phyloP scores from a whole-genome alignment of 169 alveolate genomes.

The Babesia ovata region DNA sequence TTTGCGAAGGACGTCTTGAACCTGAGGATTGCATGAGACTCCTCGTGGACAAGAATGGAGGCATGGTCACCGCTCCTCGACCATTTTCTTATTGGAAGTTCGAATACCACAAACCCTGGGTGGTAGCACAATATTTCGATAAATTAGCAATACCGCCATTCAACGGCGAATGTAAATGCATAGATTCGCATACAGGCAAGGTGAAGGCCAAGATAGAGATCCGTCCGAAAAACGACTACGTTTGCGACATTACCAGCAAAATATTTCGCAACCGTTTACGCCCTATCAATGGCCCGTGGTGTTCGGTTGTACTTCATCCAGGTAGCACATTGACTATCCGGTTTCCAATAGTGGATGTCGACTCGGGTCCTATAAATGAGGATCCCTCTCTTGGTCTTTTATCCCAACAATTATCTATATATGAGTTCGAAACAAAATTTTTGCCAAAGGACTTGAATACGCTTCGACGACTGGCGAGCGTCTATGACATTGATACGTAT shows the following conservation, averaged over 20 bases:
- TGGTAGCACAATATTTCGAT: background rate
- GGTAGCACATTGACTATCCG: slow-evolving; percentile 12
- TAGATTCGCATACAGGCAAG: background rate
- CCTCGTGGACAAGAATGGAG: background rate
- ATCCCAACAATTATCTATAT: no score
- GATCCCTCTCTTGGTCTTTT: no score
- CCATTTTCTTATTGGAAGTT: background rate
- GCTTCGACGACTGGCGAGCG: no score
- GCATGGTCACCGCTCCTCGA: background rate
- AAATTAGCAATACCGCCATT: background rate
- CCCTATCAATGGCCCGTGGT: background rate
- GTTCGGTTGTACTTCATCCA: background rate
- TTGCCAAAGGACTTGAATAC: no score
- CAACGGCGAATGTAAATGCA: background rate
- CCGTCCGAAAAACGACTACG: background rate
- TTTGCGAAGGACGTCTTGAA: slow-evolving; percentile 7
- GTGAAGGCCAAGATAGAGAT: slow-evolving; percentile 16
- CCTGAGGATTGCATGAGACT: slow-evolving; percentile 3
- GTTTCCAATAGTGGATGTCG: background rate
- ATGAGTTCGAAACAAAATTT: no score
- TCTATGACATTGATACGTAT: background rate
- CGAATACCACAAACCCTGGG: background rate
- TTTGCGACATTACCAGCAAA: slow-evolving; percentile 4
- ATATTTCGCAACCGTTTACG: background rate
- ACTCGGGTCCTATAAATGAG: no score